Conservation (phyloP, 805 yeast species). For the Ogataea degrootiae region DNA sequence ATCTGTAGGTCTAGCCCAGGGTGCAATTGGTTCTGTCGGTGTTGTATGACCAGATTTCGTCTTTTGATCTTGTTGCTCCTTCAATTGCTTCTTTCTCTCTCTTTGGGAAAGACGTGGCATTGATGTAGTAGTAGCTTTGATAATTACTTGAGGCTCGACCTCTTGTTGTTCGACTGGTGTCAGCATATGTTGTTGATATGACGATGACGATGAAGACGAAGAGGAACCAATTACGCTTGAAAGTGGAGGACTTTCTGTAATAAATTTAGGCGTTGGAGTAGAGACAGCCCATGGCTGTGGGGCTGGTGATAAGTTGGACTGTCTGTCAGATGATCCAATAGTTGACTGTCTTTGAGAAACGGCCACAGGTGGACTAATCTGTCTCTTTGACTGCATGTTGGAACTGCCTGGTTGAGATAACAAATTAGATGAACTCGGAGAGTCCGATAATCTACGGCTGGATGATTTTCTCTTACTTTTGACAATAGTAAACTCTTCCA, state of each 20-base stretch:
- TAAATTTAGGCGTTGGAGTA: too few relatives aligned
- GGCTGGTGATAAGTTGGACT: conserved; percentile 4
- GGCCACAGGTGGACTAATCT: conserved; percentile 3
- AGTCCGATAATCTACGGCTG: conserved; percentile 4
- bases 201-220: background rate
- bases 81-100: conserved; percentile 46
- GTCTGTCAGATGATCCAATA: conserved; percentile 3
- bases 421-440: conserved; percentile 1
- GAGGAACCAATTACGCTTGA: conserved; percentile 4
- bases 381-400: conserved; percentile 2
- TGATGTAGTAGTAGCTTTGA: conserved; percentile 33
- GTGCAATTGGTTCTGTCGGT: background rate
- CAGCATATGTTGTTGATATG: background rate
- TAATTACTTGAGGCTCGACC: background rate
- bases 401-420: conserved; percentile 1
- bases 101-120: conserved; percentile 51
- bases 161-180: too few relatives aligned
- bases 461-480: conserved; percentile 29
- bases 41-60: conserved; percentile 1
- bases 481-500: conserved; percentile 32
- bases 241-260: background rate
- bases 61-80: conserved; percentile 13
- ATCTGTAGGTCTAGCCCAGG: conserved; percentile 5
- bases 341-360: background rate
- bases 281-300: background rate